Conservation (phyloP, 108 stramenopile species). For the Nannochloropsis oceanica region DNA sequence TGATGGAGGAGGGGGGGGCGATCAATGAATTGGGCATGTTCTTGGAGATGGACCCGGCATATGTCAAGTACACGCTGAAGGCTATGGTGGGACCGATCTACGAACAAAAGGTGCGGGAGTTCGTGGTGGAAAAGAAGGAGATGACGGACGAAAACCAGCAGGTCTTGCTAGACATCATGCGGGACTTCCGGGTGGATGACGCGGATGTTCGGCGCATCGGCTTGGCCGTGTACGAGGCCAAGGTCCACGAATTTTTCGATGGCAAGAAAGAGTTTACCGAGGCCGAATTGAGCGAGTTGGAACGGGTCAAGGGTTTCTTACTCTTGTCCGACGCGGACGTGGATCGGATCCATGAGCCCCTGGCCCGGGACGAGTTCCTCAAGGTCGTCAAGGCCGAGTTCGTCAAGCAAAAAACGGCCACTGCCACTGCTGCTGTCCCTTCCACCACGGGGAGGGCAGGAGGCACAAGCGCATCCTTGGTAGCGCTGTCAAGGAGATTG, state of each 20-base stretch:
- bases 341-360: neutral
- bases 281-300: neutral
- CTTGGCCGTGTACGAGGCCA: neutral
- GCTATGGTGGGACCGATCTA: neutral
- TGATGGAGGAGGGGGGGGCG: neutral
- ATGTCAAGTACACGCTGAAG: neutral
- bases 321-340: neutral
- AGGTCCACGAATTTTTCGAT: neutral
- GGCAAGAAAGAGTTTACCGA: neutral
- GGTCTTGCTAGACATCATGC: neutral
- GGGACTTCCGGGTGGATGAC: neutral
- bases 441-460: neutral
- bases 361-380: neutral
- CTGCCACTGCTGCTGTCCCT: neutral
- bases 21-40: neutral
- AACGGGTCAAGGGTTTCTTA: neutral
- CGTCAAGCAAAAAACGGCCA: neutral
- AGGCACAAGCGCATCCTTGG: neutral
- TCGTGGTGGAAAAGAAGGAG: neutral
- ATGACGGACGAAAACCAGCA: neutral
- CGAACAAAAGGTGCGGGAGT: neutral
- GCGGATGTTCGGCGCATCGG: neutral
- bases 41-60: neutral
- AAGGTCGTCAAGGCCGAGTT: neutral
- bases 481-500: neutral